A percentile compares a stretch with the other conserved stretches of the same genome.
Conservation (phyloP, 768 basidiomycete species). For the Pleurotus djamor region DNA sequence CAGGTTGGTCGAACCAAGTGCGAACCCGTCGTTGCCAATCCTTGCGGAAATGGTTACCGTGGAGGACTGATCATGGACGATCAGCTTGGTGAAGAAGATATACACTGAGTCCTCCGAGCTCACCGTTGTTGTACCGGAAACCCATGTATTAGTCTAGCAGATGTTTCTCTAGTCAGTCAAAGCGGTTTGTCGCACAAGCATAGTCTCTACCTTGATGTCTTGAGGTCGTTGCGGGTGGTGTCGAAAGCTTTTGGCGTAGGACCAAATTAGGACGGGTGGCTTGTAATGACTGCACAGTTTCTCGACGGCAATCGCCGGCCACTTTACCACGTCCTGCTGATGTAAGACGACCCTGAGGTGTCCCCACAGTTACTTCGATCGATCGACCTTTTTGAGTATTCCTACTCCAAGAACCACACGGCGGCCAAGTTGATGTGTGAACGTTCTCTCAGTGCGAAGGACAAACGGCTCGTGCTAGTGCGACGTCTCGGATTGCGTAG, state of each 20-base stretch:
- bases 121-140: slow-evolving; percentile 81
- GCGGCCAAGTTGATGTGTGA: no score
- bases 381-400: no score
- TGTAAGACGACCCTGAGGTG: no score
- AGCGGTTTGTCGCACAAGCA: not conserved
- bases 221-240: slow-evolving; percentile 33
- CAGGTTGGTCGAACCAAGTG: slow-evolving; percentile 99
- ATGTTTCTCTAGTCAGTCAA: not conserved
- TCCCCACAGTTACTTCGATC: no score
- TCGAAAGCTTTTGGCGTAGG: slow-evolving; percentile 12
- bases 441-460: no score
- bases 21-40: slow-evolving; percentile 97
- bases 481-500: no score
- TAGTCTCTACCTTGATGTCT: slow-evolving; percentile 39
- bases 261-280: slow-evolving; percentile 33
- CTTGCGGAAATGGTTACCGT: slow-evolving; percentile 95
- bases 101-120: slow-evolving; percentile 18
- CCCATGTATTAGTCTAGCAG: slow-evolving; percentile 60
- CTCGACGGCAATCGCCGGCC: slow-evolving; percentile 29
- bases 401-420: no score
- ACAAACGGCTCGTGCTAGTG: no score
- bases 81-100: slow-evolving; percentile 2
- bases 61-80: slow-evolving; percentile 60
- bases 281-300: slow-evolving; percentile 37
- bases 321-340: not conserved